Base-by-base conservation (phyloP, 352 stramenopile species). In the Blastocystis sp. region DNA sequence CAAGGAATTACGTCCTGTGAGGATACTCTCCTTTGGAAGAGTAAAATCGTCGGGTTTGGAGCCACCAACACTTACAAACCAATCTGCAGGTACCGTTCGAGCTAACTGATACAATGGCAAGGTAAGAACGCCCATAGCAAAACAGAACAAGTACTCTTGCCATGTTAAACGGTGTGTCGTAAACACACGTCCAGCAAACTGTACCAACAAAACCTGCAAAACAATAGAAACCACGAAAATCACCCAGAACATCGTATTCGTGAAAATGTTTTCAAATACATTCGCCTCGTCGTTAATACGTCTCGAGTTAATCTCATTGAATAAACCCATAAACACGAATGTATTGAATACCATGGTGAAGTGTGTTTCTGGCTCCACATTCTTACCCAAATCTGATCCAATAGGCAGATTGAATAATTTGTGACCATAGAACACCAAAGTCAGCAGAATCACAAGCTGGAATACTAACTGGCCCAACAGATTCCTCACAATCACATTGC, bases 311-410 rank as follows among this genome's bases (percentile, higher is more conserved):
- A 95, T 92, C 89, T 95, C 92, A 88, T 95, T 95, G 88, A 95
- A 98, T 12, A 98, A 91, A 90, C 97, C 93, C 43, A 93, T 91
- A 89, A 95, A 96, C 16, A 98, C 95, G 89, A 98, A 98, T 56
- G 93, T 93, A 90, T 98, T 97, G 91, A 98, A 98, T 86, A 98
- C 88, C 77, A 98, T 91, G 0, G 95, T 98, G 90, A 96, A 97
- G 90, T 98, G 95, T 78, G 92, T 85, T 0, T 89, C 93, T 65
- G 93, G 92, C 91, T 75, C 37, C 12, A 73, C 32, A 69, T 39
- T 51, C 7, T 57, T 19, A 11, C 75, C 75, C 29, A 75, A 21
- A 27, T 73, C 32, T n/a, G 7, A 21, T 0, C 57, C 57, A 29
- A 56, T 65, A 7, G 57, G 57, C 24, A 74, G 12, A 35, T 86